Base-by-base conservation (phyloP, 140 eudicot species). In the Senecio squalidus region DNA sequence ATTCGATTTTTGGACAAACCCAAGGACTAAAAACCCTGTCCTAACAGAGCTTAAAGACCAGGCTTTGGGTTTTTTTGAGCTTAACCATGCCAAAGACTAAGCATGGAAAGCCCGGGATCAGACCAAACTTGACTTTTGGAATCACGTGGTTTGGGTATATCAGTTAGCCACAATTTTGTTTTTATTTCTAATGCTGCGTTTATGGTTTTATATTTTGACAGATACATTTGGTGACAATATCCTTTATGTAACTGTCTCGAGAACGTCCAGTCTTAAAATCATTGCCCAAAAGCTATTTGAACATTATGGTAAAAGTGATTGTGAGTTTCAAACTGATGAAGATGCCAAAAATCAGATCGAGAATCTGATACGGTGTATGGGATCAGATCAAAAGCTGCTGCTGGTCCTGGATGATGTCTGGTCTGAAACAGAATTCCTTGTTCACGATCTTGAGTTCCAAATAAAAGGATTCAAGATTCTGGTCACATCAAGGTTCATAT, bases 351-450 rank as follows among this genome's bases (percentile, higher is more conserved):
- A 38, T 40, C 71, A 68, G 48, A n/a, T 74, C 14, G 67, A 61
- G 25, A 45, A 36, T 22, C 47, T 74, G 55, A 34, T 68, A 34
- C 18, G 29, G 38, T 5, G 14, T 5, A 65, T 54, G 24, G 64
- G 60, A 34, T 23, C 52, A 41, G 41, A 40, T 25, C 63, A 60
- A 4, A 46, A n/a, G n/a, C n/a, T 66, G 11, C 33, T 76, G 45
- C 41, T 76, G 43, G 71, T 76, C 62, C 58, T 76, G 51, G 82
- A 76, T 61, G 82, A 76, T 29, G 78, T 71, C n/a, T 55, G 63
- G 75, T 39, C 74, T 22, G 60, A 59, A 33, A 33, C 66, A 5
- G 78, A 69, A 40, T 38, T 64, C 11, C 8, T 76, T 4, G 29
- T 76, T 9, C 57, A 60, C 5, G 23, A 64, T 0, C 61, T 71